Evolutionary conservation across 2,329 filamentous ascomycete species (phyloP).

Genomic region (Xylariaceae sp.): DNA sequence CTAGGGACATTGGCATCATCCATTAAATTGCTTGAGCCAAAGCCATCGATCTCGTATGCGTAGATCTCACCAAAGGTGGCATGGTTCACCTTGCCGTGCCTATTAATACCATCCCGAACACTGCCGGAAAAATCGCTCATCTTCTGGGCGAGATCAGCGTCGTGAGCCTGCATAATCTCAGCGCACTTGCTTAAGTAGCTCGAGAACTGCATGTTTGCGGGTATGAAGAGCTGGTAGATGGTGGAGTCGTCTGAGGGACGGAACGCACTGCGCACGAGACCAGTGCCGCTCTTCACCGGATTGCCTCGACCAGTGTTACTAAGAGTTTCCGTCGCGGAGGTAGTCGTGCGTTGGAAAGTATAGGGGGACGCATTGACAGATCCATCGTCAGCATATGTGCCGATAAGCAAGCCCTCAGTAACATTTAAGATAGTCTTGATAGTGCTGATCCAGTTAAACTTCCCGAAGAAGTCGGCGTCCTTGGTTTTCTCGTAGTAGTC

Average conservation of each 20-base stretch:
- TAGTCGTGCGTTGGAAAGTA: constrained; percentile 72
- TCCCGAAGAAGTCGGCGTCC: constrained; percentile 71
- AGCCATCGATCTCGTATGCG: constrained; percentile 71
- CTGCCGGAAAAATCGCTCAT: constrained; percentile 62
- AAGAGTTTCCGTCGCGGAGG: constrained; percentile 74
- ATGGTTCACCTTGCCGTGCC: constrained; percentile 69
- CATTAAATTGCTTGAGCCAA: constrained; percentile 63
- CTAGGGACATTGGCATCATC: constrained; percentile 68
- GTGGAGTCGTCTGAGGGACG: constrained; percentile 80
- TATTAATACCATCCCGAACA: constrained; percentile 68
- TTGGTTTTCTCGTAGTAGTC: constrained; percentile 73
- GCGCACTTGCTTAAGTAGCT: constrained; percentile 55
- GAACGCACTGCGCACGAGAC: constrained; percentile 77
- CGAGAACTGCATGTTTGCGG: constrained; percentile 75
- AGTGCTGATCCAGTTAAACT: constrained; percentile 70
- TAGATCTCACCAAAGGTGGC: constrained; percentile 68
- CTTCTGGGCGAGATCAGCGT: constrained; percentile 43
- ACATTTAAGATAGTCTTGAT: constrained; percentile 64
- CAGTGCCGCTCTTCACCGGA: constrained; percentile 71
- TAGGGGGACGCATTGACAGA: constrained; percentile 63
- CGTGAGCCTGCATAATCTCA: constrained; percentile 41
- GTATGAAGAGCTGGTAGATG: constrained; percentile 78
- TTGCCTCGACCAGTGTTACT: constrained; percentile 72
- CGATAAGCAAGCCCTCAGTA: constrained; percentile 56
- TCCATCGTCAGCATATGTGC: constrained; percentile 68